A percentile compares a stretch with the other conserved stretches of the same genome.
These are phyloP conservation scores for Breynia disticha DNA, from an alignment of 441 rosid species.

Conservation along the genomic window DNA sequence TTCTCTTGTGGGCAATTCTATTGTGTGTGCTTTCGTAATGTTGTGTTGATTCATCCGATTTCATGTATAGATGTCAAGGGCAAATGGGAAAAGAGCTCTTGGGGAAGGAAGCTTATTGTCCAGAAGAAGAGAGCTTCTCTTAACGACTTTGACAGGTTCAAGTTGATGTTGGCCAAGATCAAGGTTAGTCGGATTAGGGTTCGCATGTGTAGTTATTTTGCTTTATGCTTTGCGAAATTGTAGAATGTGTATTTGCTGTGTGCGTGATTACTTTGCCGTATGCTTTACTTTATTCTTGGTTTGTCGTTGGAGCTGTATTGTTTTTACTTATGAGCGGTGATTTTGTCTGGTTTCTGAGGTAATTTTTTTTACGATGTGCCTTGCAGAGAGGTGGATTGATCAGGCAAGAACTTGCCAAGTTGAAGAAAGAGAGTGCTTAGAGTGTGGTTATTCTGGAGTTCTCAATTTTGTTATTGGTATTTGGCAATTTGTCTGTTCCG, in stretches of 20 bases:
- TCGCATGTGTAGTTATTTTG: background rate
- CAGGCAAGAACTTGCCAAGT: constrained; percentile 85
- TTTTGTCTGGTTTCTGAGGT: background rate
- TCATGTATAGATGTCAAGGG: constrained; percentile 55
- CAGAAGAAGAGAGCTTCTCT: constrained; percentile 73
- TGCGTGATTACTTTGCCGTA: background rate
- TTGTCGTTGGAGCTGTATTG: too few species aligned
- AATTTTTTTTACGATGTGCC: constrained; percentile 4
- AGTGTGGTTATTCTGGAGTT: constrained; percentile 9
- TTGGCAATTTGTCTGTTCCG: constrained; percentile 11
- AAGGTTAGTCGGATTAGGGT: constrained; percentile 37
- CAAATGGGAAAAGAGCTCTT: constrained; percentile 83
- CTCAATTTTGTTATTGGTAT: constrained; percentile 14
- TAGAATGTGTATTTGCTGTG: too few species aligned
- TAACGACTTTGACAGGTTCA: constrained; percentile 85
- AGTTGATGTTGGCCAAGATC: constrained; percentile 80
- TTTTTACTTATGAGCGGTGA: background rate
- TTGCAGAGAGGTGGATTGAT: constrained; percentile 70
- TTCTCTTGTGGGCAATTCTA: background rate
- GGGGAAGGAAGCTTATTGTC: constrained; percentile 85
- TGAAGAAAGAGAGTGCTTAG: constrained; percentile 61
- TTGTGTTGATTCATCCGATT: constrained; percentile 1
- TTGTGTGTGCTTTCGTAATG: background rate
- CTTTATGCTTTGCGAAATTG: background rate
- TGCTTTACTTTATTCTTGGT: background rate